These are phyloP conservation scores for Trichoderma afroharzianum DNA, from an alignment of 2,329 filamentous ascomycete genomes.

Conservation along the genomic window DNA sequence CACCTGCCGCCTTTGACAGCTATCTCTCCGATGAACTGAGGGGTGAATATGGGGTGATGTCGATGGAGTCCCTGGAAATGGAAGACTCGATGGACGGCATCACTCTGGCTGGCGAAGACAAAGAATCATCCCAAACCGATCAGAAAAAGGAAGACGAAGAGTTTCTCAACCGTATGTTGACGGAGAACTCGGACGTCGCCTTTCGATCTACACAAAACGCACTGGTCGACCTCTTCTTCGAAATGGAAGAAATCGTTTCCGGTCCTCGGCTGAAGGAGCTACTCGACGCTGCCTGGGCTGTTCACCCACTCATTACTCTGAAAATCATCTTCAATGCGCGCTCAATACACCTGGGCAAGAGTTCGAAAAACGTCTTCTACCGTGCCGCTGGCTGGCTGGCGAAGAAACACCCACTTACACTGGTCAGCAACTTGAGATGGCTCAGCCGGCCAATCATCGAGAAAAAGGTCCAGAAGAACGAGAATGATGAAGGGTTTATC, in stretches of 20 bases:
- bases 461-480: constrained; percentile 45
- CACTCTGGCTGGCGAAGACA: constrained; percentile 25
- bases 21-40: constrained; percentile 30
- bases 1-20: constrained; percentile 32
- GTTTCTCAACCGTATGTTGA: constrained; percentile 37
- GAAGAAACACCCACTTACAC: constrained; percentile 50
- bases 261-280: constrained; percentile 36
- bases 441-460: constrained; percentile 52
- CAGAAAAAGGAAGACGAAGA: constrained; percentile 34
- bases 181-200: constrained; percentile 49
- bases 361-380: constrained; percentile 46
- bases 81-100: constrained; percentile 35
- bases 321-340: constrained; percentile 59
- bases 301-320: constrained; percentile 46
- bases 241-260: constrained; percentile 43
- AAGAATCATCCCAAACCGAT: constrained; percentile 2
- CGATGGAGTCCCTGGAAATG: constrained; percentile 19
- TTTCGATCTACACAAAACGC: constrained; percentile 42
- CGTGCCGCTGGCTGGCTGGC: constrained; percentile 54
- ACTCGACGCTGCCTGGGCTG: constrained; percentile 47
- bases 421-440: constrained; percentile 53
- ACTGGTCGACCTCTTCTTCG: constrained; percentile 53
- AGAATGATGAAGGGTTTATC: constrained; percentile 30
- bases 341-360: constrained; percentile 59
- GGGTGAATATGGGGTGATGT: constrained; percentile 12